Conservation (phyloP, 441 rosid species). For the Gossypium schwendimanii region DNA sequence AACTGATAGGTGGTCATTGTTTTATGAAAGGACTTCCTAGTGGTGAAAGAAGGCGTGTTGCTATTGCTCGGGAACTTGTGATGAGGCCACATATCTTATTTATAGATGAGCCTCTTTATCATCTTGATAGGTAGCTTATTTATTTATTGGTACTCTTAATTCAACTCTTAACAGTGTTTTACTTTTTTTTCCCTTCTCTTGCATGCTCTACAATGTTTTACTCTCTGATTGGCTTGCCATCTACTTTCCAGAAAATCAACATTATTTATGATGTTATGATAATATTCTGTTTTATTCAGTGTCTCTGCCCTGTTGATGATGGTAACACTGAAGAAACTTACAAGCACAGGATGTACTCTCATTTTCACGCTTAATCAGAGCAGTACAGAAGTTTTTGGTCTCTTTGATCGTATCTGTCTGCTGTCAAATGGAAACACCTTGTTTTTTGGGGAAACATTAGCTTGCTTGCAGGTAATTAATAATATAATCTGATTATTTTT, state of each 20-base stretch:
- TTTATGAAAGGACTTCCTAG: constrained; percentile 82
- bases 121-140: constrained; percentile 70
- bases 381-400: constrained; percentile 98
- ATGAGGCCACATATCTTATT: constrained; percentile 90
- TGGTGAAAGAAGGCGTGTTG: constrained; percentile 96
- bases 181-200: neutral
- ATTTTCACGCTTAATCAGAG: constrained; percentile 85
- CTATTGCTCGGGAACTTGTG: constrained; percentile 93
- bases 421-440: constrained; percentile 94
- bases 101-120: constrained; percentile 97
- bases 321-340: constrained; percentile 96
- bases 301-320: constrained; percentile 98
- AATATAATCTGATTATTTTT: constrained; percentile 6
- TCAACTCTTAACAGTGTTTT: neutral
- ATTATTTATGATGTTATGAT: constrained; percentile 12
- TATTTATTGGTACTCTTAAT: neutral
- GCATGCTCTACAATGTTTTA: neutral
- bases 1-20: constrained; percentile 94
- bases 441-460: constrained; percentile 94
- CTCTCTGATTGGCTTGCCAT: neutral
- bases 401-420: constrained; percentile 94
- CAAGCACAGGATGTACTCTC: constrained; percentile 93
- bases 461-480: constrained; percentile 82
- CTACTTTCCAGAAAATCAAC: neutral
- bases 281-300: constrained; percentile 33